phyloP scores from a whole-genome alignment of 257 asterid genomes.

The Solanum sitiens region DNA sequence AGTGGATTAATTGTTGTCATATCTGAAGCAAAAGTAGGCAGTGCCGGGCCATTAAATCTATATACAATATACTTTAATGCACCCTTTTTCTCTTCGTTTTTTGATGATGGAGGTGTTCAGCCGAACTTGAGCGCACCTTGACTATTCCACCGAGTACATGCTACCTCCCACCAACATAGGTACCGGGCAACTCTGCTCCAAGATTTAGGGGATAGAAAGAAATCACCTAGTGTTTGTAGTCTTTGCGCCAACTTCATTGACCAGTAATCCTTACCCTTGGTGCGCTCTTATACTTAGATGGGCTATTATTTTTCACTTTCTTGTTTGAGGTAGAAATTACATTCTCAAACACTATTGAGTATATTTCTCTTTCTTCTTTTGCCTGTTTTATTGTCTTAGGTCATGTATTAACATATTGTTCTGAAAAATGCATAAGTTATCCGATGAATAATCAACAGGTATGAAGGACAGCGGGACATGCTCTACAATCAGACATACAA shows the following conservation, averaged over 20 bases:
- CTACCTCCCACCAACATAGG: neutral
- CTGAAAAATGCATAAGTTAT: neutral
- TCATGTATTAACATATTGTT: neutral
- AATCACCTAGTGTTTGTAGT: neutral
- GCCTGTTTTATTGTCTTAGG: neutral
- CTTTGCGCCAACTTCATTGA: neutral
- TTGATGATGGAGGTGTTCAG: neutral
- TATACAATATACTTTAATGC: neutral
- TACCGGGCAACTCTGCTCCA: neutral
- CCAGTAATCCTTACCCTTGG: neutral
- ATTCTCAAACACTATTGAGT: neutral
- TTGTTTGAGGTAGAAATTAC: neutral
- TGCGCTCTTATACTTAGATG: neutral
- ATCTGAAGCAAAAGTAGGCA: neutral
- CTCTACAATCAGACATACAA: constrained; percentile 83
- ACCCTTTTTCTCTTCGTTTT: neutral
- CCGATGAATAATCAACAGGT: constrained; percentile 35
- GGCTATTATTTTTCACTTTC: neutral
- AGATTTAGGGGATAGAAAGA: neutral
- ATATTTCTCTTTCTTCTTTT: neutral
- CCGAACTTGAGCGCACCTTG: neutral
- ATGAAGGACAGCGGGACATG: constrained; percentile 97
- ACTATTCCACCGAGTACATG: neutral
- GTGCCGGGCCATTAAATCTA: neutral
- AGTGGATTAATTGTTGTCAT: neutral